phyloP scores from a whole-genome alignment of 768 basidiomycete genomes.

The Obba rivulosa region DNA sequence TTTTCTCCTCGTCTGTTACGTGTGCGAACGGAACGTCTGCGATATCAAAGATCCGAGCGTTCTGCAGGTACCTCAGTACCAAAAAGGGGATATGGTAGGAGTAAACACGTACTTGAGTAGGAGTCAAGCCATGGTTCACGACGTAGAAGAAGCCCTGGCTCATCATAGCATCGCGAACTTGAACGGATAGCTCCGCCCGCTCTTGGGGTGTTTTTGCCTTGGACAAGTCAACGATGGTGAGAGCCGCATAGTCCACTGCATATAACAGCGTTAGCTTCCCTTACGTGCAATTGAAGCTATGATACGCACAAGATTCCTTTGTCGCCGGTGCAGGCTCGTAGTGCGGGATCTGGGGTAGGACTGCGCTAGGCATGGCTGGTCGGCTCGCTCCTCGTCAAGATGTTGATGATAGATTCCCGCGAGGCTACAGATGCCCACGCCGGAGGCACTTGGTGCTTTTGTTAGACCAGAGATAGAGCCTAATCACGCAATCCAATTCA shows the following conservation, averaged over 20 bases:
- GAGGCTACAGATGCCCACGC: not conserved
- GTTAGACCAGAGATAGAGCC: not conserved
- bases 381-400: not conserved
- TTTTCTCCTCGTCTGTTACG: slow-evolving; percentile 30
- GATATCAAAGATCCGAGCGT: slow-evolving; percentile 31
- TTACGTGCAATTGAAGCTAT: not conserved
- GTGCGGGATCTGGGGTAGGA: slow-evolving; percentile 30
- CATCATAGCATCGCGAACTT: slow-evolving; percentile 24
- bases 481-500: slow-evolving; percentile 2
- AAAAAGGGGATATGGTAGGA: not conserved
- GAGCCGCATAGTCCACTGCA: slow-evolving; percentile 29
- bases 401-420: not conserved
- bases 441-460: not conserved
- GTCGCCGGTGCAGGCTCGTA: slow-evolving; percentile 33
- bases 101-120: slow-evolving; percentile 14
- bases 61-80: slow-evolving; percentile 8
- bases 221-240: slow-evolving; percentile 26
- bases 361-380: slow-evolving; percentile 18
- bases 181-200: slow-evolving; percentile 18
- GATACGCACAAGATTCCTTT: slow-evolving; percentile 27
- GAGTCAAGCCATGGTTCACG: slow-evolving; percentile 26
- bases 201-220: slow-evolving; percentile 22
- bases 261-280: not conserved
- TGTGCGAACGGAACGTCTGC: slow-evolving; percentile 29
- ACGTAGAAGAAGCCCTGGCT: slow-evolving; percentile 27